Percentiles rank a stretch among this genome's conserved stretches.
These are phyloP conservation scores for Canna indica DNA, from an alignment of 176 grass and related monocot species.

Conservation along the genomic window DNA sequence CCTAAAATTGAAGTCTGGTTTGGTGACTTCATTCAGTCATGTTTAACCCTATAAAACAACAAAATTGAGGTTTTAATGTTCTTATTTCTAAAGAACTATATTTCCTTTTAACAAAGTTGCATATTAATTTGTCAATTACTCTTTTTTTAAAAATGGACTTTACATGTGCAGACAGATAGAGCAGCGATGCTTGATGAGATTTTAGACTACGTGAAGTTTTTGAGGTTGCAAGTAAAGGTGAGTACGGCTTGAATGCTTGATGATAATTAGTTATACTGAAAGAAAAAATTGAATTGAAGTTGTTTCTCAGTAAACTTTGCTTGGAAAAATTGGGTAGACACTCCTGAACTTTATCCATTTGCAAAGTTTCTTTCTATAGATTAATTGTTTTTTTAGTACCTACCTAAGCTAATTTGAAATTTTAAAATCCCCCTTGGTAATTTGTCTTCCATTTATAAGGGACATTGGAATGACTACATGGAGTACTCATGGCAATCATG, in stretches of 20 bases:
- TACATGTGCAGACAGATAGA: slow-evolving; percentile 85
- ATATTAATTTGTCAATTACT: slow-evolving; percentile 13
- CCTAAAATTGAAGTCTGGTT: neutral
- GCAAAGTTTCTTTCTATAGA: neutral
- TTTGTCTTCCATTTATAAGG: too few relatives aligned
- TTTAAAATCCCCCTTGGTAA: too few relatives aligned
- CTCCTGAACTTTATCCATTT: neutral
- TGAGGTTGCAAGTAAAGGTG: slow-evolving; percentile 99
- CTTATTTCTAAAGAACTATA: slow-evolving; percentile 31
- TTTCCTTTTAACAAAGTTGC: neutral
- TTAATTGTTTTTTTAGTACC: too few relatives aligned
- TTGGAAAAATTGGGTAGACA: neutral
- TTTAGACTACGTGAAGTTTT: slow-evolving; percentile 91
- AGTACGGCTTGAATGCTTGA: too few relatives aligned
- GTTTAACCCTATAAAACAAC: neutral
- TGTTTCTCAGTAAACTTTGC: neutral
- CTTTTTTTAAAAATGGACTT: neutral
- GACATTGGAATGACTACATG: too few relatives aligned
- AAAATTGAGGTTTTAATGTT: neutral
- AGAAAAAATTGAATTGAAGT: neutral
- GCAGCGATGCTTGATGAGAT: slow-evolving; percentile 99
- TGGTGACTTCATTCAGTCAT: neutral
- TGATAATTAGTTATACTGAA: neutral
- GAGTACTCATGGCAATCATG: too few relatives aligned
- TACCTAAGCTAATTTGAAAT: too few relatives aligned